phyloP scores from a whole-genome alignment of 2,329 filamentous ascomycete genomes.

The Epichloe sp. region DNA sequence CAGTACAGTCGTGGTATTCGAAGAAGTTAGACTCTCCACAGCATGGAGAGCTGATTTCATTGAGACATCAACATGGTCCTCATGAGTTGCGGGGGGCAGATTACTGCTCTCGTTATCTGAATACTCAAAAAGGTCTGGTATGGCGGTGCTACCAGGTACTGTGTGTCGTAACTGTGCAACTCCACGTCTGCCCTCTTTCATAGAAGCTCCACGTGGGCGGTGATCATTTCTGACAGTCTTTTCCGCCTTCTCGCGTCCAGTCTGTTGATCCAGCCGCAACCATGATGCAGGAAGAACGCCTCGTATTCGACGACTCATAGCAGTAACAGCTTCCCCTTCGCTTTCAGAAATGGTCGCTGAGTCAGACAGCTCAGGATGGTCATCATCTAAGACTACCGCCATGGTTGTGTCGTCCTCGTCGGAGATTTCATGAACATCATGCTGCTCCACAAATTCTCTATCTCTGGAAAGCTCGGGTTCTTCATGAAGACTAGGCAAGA shows the following conservation, averaged over 20 bases:
- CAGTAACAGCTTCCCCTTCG: conserved; percentile 28
- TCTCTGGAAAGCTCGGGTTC: neutral
- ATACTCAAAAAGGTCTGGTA: conserved; percentile 31
- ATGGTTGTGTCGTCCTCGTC: neutral
- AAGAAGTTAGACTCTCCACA: neutral
- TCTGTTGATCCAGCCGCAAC: conserved; percentile 44
- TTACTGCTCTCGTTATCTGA: conserved; percentile 13
- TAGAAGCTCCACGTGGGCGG: conserved; percentile 20
- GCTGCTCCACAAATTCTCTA: neutral
- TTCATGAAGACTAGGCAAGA: neutral
- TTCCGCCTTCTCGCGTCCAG: conserved; percentile 18
- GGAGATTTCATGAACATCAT: neutral
- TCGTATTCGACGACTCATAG: conserved; percentile 34
- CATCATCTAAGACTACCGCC: neutral
- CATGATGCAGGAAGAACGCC: conserved; percentile 56
- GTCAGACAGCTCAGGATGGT: conserved; percentile 4
- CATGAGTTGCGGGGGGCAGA: neutral
- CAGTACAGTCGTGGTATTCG: neutral
- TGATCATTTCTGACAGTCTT: conserved; percentile 16
- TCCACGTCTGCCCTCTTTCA: conserved; percentile 30
- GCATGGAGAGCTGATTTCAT: neutral
- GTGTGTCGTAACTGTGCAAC: conserved; percentile 33
- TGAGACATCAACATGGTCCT: neutral
- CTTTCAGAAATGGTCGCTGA: conserved; percentile 22
- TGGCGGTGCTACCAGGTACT: conserved; percentile 14